These are phyloP conservation scores for Cladosporium oxysporum DNA, from an alignment of 2,329 filamentous ascomycete genomes.

Conservation along the genomic window DNA sequence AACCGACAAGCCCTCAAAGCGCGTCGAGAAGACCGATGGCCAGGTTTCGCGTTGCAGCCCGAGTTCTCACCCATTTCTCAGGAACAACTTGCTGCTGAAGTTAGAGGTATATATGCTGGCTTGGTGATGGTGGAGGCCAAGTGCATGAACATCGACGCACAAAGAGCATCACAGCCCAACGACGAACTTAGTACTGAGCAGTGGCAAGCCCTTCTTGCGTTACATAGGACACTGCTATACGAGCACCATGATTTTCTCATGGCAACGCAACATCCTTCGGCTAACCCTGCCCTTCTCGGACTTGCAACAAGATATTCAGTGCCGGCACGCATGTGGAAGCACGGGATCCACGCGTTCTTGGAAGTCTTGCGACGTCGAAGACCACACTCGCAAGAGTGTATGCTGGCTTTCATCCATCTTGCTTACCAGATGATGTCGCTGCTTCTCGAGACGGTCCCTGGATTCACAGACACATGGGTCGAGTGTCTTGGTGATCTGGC, in stretches of 20 bases:
- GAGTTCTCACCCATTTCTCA: slow-evolving; percentile 60
- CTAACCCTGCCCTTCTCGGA: slow-evolving; percentile 64
- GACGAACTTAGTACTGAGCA: slow-evolving; percentile 62
- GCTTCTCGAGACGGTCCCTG: slow-evolving; percentile 79
- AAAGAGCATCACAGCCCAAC: slow-evolving; percentile 57
- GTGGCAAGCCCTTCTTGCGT: slow-evolving; percentile 79
- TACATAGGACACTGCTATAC: slow-evolving; percentile 67
- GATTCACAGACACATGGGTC: slow-evolving; percentile 87
- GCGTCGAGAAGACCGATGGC: not conserved
- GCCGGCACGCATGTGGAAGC: slow-evolving; percentile 92
- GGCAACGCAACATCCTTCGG: slow-evolving; percentile 81
- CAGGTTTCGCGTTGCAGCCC: slow-evolving; percentile 24
- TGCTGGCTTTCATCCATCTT: slow-evolving; percentile 86
- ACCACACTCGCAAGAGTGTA: slow-evolving; percentile 78
- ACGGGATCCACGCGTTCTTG: slow-evolving; percentile 67
- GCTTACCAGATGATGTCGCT: slow-evolving; percentile 89
- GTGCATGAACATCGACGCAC: slow-evolving; percentile 45
- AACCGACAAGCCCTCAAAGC: too few species aligned
- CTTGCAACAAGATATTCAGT: slow-evolving; percentile 83
- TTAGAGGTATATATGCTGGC: slow-evolving; percentile 80
- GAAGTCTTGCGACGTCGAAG: slow-evolving; percentile 65
- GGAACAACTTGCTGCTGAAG: slow-evolving; percentile 76
- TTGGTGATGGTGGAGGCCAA: slow-evolving; percentile 85
- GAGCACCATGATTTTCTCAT: slow-evolving; percentile 64
- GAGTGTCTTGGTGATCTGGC: slow-evolving; percentile 88